Base-by-base conservation (phyloP, 257 asterid genomes). In the Solanum chmielewskii region DNA sequence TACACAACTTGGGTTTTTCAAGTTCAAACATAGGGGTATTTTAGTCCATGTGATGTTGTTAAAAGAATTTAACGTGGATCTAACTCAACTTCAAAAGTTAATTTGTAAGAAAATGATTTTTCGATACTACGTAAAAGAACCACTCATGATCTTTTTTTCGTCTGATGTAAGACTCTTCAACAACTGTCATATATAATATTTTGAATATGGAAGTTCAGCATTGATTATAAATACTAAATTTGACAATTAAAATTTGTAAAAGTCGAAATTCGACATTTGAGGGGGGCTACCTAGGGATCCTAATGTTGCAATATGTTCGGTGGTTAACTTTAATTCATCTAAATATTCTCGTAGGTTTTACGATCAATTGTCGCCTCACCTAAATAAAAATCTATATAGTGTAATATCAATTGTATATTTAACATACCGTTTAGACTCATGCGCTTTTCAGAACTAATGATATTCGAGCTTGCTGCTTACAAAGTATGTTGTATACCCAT, bases 71-170 rank as follows among this genome's bases (percentile, higher is more conserved):
- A 27, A 27, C 2, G 0, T 27, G 0, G 39, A 13, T 4, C 1
- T 68, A 27, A 68, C 0, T 3, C 21, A 68, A 68, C 2, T n/a
- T 3, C 5, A 27, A 68, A 6, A 6, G 20, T 7, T 27, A 27
- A 0, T 6, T 68, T 0, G 74, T 27, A 6, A 20, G 3, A 1
- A 6, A 27, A 25, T 13, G 0, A 68, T 25, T 66, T 9, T 66
- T 9, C 5, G 0, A 3, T 6, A 12, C 2, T 27, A 66, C 12
- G 13, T 66, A 25, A 66, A 0, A 7, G 12, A 4, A 66, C 1
- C 2, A 56, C 0, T 0, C 0, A 2, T 27, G 2, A 66, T 66
- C 1, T 5, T 20, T 66, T 66, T 15, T 31, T 70, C n/a, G 7
- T 9, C 12, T 21, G 29, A 60, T 9, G 27, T 20, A 14, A 60